Base-by-base conservation (phyloP, 805 yeast genomes). In the Candida boleticola region DNA sequence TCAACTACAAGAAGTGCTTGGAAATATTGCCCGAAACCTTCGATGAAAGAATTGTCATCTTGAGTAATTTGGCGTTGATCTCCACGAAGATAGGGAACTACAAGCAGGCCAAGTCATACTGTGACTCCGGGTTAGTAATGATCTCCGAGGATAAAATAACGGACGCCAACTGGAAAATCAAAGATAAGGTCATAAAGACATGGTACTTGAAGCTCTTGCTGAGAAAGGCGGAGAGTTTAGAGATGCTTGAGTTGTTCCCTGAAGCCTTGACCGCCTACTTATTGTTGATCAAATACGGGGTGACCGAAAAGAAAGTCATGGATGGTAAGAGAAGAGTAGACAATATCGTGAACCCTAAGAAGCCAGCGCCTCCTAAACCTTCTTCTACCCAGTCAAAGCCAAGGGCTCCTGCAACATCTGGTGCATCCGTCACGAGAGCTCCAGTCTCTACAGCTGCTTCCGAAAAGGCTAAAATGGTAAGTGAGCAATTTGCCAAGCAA, bases 261-360 rank as follows among this genome's bases (percentile, higher is more conserved):
- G 82, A 75, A 5, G 83, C 97, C 0, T 67, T 86, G 20, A 68
- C 61, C 0, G 57, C 77, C 4, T 92, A 89, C 70, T 76, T 74
- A 44, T 60, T 68, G 26, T 69, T 90, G 39, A 72, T 93, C 14
- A 77, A 80, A 45, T 46, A 57, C 29, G 96, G 96, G 0, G 77
- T 77, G 19, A 76, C 82, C 2, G 77, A 80, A 25, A 79, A 81
- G 44, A 68, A 76, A 23, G 71, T 80, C 0, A 64, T 92, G 76
- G 96, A 87, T 38, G 95, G 92, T 2, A 89, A 80, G 57, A 75
- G 92, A 53, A 75, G 99, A 44, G 86, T 96, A 46, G 75, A 76
- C 39, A 74, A 74, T 14, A 77, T 82, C 1, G 59, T 89, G 17
- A 73, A 79, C 44, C 93, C 95, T 2, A 61, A 62, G 26, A 61